Evolutionary conservation across 1,284 basidiomycete species (phyloP).

Genomic region (Trametes pubescens): DNA sequence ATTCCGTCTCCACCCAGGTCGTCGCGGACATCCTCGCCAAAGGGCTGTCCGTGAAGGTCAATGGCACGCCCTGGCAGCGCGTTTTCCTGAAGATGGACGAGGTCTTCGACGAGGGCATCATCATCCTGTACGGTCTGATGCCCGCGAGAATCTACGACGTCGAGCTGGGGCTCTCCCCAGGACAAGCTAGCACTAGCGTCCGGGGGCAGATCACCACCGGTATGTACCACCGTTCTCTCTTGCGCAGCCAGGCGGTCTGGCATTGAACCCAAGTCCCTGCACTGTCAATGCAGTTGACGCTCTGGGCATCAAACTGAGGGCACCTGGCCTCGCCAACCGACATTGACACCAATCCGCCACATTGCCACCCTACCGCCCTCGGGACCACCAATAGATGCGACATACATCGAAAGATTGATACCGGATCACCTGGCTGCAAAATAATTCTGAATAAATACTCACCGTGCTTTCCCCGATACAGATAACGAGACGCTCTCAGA

Average conservation of each 20-base stretch:
- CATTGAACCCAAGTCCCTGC: not conserved
- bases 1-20: slow-evolving; percentile 47
- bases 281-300: slow-evolving; percentile 13
- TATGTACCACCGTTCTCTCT: slow-evolving; percentile 34
- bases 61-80: slow-evolving; percentile 75
- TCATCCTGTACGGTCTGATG: slow-evolving; percentile 82
- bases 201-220: slow-evolving; percentile 72
- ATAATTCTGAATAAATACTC: not conserved
- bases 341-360: slow-evolving; percentile 21
- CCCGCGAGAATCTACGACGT: slow-evolving; percentile 84
- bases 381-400: slow-evolving; percentile 10
- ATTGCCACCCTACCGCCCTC: slow-evolving; percentile 16
- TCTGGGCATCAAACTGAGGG: slow-evolving; percentile 18
- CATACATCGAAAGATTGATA: not conserved
- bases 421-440: slow-evolving; percentile 21
- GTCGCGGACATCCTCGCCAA: slow-evolving; percentile 74
- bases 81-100: slow-evolving; percentile 82
- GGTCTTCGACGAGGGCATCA: slow-evolving; percentile 77
- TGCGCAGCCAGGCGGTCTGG: slow-evolving; percentile 9
- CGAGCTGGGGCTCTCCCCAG: slow-evolving; percentile 75
- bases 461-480: slow-evolving; percentile 10
- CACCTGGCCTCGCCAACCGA: slow-evolving; percentile 18
- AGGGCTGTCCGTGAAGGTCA: slow-evolving; percentile 80
- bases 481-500: slow-evolving; percentile 33
- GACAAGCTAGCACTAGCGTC: slow-evolving; percentile 55